phyloP scores from a whole-genome alignment of 73 alveolate species.

The Blepharisma stoltei region DNA sequence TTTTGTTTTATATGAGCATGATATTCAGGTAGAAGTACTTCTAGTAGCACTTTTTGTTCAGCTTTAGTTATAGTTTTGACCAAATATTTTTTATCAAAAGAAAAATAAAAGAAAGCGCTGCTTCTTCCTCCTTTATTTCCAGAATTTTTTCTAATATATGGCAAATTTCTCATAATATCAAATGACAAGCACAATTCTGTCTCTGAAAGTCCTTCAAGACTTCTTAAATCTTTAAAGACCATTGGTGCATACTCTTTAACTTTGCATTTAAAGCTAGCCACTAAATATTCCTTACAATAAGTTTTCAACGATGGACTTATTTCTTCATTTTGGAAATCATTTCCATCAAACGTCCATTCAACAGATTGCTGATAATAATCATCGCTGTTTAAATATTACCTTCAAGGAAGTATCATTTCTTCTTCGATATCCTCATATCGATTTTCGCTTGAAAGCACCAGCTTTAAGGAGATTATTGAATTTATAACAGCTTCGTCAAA shows the following conservation, averaged over 20 bases:
- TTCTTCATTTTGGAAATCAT: neutral
- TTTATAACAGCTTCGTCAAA: slow-evolving; percentile 5
- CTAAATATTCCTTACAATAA: neutral
- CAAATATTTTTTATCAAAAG: slow-evolving; percentile 3
- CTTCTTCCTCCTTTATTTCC: slow-evolving; percentile 28
- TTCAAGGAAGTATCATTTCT: neutral
- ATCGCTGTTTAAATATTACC: neutral
- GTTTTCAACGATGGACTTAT: neutral
- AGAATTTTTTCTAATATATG: neutral
- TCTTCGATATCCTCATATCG: neutral
- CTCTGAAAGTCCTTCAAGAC: neutral
- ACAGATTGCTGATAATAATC: neutral
- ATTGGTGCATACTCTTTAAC: neutral
- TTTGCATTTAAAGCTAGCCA: slow-evolving; percentile 4
- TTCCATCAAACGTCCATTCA: neutral
- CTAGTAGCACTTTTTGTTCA: slow-evolving; percentile 1
- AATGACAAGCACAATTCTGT: neutral
- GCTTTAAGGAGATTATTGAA: slow-evolving; percentile 6
- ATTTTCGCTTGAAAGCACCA: neutral
- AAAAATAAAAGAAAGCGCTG: slow-evolving; percentile 6
- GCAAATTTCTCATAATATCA: neutral
- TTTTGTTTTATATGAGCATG: neutral
- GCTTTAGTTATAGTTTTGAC: neutral
- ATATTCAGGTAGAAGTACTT: neutral
- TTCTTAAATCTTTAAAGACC: slow-evolving; percentile 13